A percentile compares a stretch with the other conserved stretches of the same genome.
These are phyloP conservation scores for Fusarium neocosmosporiellum DNA, from an alignment of 2,329 filamentous ascomycete species.

Conservation along the genomic window DNA sequence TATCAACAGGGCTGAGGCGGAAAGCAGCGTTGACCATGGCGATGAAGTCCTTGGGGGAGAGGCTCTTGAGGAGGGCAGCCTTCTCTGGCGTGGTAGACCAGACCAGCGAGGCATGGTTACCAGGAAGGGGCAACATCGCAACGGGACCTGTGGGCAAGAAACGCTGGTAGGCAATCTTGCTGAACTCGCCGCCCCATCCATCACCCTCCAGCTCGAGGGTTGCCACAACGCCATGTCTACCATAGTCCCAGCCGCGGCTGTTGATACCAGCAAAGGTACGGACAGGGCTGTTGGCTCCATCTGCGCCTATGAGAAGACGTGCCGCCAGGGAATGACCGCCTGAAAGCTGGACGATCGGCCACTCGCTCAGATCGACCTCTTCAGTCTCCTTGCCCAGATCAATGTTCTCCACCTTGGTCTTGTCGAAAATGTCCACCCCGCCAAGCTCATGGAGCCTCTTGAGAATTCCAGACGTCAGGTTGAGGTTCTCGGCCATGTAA, in stretches of 20 bases:
- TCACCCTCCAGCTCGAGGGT: conserved; percentile 78
- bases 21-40: conserved; percentile 96
- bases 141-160: conserved; percentile 94
- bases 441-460: conserved; percentile 76
- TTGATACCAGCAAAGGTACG: conserved; percentile 88
- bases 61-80: conserved; percentile 81
- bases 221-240: conserved; percentile 89
- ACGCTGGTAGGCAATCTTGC: conserved; percentile 89
- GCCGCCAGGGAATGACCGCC: conserved; percentile 77
- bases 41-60: conserved; percentile 78
- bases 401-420: conserved; percentile 83
- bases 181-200: conserved; percentile 63
- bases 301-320: conserved; percentile 88
- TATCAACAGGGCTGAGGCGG: conserved; percentile 80
- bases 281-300: conserved; percentile 95
- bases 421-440: conserved; percentile 77
- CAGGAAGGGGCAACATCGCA: conserved; percentile 89
- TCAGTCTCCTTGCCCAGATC: conserved; percentile 76
- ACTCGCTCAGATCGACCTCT: conserved; percentile 81
- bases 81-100: conserved; percentile 92
- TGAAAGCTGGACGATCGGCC: conserved; percentile 85
- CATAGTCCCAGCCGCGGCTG: conserved; percentile 93
- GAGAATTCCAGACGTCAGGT: conserved; percentile 84
- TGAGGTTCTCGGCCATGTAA: conserved; percentile 96
- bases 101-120: conserved; percentile 84